These are phyloP conservation scores for Calendula officinalis DNA, from an alignment of 129 eudicot genomes.

Conservation along the genomic window DNA sequence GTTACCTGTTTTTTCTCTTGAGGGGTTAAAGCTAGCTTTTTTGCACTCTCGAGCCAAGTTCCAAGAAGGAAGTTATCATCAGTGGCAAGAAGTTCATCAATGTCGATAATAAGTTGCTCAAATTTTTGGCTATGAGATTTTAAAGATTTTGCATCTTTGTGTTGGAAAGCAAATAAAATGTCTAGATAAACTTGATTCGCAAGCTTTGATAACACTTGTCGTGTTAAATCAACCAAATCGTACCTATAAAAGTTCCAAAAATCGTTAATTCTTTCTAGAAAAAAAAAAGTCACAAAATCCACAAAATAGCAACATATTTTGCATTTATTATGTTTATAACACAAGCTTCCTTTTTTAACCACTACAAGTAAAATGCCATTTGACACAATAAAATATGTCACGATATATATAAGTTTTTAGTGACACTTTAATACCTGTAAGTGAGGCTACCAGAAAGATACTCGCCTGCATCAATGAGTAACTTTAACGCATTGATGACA, in stretches of 20 bases:
- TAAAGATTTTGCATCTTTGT: slow-evolving; percentile 55
- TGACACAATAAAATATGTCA: too few species aligned
- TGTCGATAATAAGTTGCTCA: slow-evolving; percentile 70
- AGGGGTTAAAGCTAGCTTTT: slow-evolving; percentile 51
- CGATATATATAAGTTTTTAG: not conserved
- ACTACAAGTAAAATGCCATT: not conserved
- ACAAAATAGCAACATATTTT: not conserved
- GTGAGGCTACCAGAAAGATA: slow-evolving; percentile 75
- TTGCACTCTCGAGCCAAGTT: slow-evolving; percentile 91
- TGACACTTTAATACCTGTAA: slow-evolving; percentile 47
- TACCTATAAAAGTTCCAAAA: slow-evolving; percentile 57
- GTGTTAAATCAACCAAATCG: slow-evolving; percentile 91
- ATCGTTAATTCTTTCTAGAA: not conserved
- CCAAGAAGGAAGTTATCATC: slow-evolving; percentile 97
- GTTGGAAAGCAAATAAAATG: slow-evolving; percentile 55
- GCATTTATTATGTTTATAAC: not conserved
- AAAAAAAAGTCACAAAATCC: not conserved
- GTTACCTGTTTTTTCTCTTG: slow-evolving; percentile 67
- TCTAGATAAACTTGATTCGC: slow-evolving; percentile 85
- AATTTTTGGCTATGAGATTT: slow-evolving; percentile 50
- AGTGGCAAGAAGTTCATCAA: slow-evolving; percentile 74
- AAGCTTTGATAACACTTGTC: slow-evolving; percentile 85
- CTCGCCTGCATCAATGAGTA: slow-evolving; percentile 67
- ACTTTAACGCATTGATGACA: slow-evolving; percentile 55
- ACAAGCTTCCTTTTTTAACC: not conserved